Evolutionary conservation across 129 eudicot species (phyloP), one percentile per base, ranked within the genome.

Genomic region (Chrysanthemum lavandulifolium): DNA sequence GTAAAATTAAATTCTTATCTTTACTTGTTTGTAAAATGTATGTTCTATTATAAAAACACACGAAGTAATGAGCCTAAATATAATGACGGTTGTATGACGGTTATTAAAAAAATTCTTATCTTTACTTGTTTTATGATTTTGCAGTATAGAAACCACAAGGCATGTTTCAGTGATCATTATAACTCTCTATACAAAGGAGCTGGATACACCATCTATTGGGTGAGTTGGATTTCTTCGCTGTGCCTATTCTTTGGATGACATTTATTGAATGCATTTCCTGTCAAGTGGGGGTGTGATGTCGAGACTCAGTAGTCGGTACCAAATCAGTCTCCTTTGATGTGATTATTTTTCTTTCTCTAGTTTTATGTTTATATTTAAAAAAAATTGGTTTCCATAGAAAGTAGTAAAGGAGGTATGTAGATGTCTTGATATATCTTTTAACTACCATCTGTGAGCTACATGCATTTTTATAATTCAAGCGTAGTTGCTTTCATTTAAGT

Each of bases 121-220:
- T 1, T 4, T 69, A 14, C 12, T 21, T 19, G 48, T 69, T 75
- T 73, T 55, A 55, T 72, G 55, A 31, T 71, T 31, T 0, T 79
- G 76, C 89, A 90, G 95, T 65, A 58, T 91, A 66, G 86, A 91
- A 75, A 91, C 97, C 59, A 87, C 89, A 48, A 85, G 97, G 82
- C 92, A 87, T 78, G 97, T 91, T 50, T 85, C 97, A 54, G 76
- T 87, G 95, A 86, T 91, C 56, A 85, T 88, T 13, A 79, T 91
- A 69, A 91, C 86, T n/a, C 95, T 91, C 65, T 87, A 89, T 4
- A 78, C 66, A 73, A 79, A 91, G 43, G 95, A 87, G 68, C 80
- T 83, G 67, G 74, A 85, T 62, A 63, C 76, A 62, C 81, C 80
- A 63, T 78, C 90, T 31, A 63, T 86, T 12, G 97, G 95, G 97